Evolutionary conservation across 1,284 basidiomycete species (phyloP), one percentile per base, ranked within the genome.

Genomic region (Boletellus deceptivus): DNA sequence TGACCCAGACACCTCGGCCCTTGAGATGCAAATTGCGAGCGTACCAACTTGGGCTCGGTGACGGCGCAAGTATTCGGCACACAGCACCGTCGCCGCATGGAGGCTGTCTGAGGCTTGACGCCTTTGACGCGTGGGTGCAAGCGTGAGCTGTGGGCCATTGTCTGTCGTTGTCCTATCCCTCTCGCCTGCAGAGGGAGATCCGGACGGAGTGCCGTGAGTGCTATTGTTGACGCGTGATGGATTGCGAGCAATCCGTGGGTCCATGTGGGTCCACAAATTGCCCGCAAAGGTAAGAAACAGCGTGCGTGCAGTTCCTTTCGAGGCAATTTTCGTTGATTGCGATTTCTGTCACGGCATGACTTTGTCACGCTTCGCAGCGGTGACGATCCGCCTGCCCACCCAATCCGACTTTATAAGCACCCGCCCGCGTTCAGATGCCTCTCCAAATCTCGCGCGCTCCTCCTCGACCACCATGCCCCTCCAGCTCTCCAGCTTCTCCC

Each of bases 221-320:
- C 1, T 37, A 49, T 53, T 60, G 48, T 63, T 38, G 43, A 22
- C n/a, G n/a, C 6, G 27, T 50, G 56, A 54, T 59, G 44, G 38
- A 45, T 40, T 17, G n/a, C n/a, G 8, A 24, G 53, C 53, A 55
- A 52, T 54, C 39, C 48, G 52, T 64, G 46, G 48, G 57, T 34
- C n/a, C 34, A 24, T 69, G 59, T 70, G 59, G 64, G 67, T 70
- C 67, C 64, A 46, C 7, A 55, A 69, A 50, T 58, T 65, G 1
- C 68, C 62, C 24, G 43, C 18, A 9, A 40, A 53, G 57, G 67
- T 46, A 63, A 63, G 41, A 41, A 24, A 29, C 10, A 25, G 6
- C 0, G 43, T 18, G n/a, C 35, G 38, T 22, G 29, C 33, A 38
- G 44, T 53, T 5, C 66, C 33, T 41, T 41, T 49, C 36, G 1